Evolutionary conservation across 2,329 filamentous ascomycete genomes (phyloP), one percentile per base, ranked within the genome.

Genomic region (Aspergillus latus): DNA sequence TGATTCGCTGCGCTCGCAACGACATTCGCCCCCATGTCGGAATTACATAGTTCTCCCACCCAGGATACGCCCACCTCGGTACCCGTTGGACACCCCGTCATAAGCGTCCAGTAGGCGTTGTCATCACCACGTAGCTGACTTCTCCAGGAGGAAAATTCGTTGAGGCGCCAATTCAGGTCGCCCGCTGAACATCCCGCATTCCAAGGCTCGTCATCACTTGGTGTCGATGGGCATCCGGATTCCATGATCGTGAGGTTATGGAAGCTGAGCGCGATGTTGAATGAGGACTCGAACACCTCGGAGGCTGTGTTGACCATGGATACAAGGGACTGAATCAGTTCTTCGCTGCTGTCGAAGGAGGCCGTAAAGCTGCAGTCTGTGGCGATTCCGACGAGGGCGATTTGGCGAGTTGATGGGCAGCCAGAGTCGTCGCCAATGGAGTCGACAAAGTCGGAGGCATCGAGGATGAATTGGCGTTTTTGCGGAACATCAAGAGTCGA

Each of bases 71-170:
- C 93, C 39, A 97, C 92, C 49, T 92, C 90, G 30, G 88, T 83
- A 44, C 85, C 88, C 0, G 90, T 93, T 62, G 85, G 84, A 72
- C 91, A 96, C 5, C 84, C 92, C 52, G 85, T 92, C 65, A 96
- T 79, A 16, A 96, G 80, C 2, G 89, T 96, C 93, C 93, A 97
- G 74, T 94, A 95, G 9, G 92, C 91, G 73, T 95, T 95, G 42
- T 74, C 80, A 70, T 96, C 92, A 3, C 55, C 57, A 2, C 80
- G 73, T 58, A 85, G 84, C 42, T 84, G 79, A 13, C 90, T 90
- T 63, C 93, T 84, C 92, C 92, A 97, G 29, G 78, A 73, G 0
- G 91, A 95, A 71, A 97, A 97, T 21, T 88, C 77, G 70, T 90
- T 93, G 0, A 67, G 46, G 5, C 65, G 61, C 53, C 48, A 62